Evolutionary conservation across 208 protist genomes (phyloP).

Genomic region (Trypanosoma cruzi): DNA sequence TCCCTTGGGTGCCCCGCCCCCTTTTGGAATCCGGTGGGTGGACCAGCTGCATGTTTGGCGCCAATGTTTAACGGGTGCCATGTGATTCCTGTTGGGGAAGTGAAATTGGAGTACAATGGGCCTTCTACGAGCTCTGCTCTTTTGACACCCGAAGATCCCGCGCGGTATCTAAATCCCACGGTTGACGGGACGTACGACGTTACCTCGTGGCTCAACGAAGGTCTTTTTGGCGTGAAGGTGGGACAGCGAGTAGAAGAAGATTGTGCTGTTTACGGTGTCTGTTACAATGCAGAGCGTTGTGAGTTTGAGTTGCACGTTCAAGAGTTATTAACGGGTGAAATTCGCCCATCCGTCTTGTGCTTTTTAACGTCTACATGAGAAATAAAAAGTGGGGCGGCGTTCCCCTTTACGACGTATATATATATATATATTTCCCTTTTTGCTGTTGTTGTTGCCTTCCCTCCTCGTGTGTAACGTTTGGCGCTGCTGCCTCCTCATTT

Average conservation of each 20-base stretch:
- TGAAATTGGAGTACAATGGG: slow-evolving; percentile 76
- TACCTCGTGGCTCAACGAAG: slow-evolving; percentile 69
- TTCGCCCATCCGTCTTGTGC: slow-evolving; percentile 10
- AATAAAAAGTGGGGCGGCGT: neutral
- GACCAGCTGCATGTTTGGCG: slow-evolving; percentile 66
- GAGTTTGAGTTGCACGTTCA: slow-evolving; percentile 75
- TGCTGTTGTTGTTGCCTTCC: no score
- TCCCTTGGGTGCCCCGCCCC: slow-evolving; percentile 38
- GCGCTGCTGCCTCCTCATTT: no score
- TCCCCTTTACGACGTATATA: neutral
- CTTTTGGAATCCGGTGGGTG: slow-evolving; percentile 78
- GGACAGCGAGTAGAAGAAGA: slow-evolving; percentile 36
- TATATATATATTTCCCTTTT: neutral
- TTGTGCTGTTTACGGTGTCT: slow-evolving; percentile 60
- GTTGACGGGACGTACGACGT: slow-evolving; percentile 42
- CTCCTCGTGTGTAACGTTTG: neutral
- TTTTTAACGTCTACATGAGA: neutral
- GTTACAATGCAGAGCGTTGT: slow-evolving; percentile 38
- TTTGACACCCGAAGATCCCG: slow-evolving; percentile 46
- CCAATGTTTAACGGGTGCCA: slow-evolving; percentile 63
- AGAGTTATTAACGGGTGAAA: slow-evolving; percentile 33
- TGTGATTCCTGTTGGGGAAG: slow-evolving; percentile 49
- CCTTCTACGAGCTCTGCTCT: slow-evolving; percentile 48
- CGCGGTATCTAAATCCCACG: slow-evolving; percentile 66
- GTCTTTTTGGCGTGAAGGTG: slow-evolving; percentile 68